Conservation (phyloP, 352 stramenopile species). For the Lagenidium sp. region DNA sequence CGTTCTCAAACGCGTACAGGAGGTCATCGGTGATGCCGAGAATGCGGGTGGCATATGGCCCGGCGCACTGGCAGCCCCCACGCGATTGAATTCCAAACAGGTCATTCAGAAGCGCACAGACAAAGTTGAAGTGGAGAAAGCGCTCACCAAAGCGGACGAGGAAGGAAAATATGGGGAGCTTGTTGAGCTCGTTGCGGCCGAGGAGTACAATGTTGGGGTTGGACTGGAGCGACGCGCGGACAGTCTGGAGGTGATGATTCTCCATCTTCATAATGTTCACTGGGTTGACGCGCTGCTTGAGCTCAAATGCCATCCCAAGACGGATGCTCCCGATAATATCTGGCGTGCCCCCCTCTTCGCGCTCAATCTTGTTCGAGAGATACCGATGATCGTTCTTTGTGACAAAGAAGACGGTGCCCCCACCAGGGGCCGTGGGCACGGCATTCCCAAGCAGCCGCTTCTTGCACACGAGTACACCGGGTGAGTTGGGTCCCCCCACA, state of each 20-base stretch:
- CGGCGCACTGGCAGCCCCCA: slow-evolving; percentile 39
- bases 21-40: slow-evolving; percentile 74
- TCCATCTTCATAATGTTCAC: slow-evolving; percentile 30
- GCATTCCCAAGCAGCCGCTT: slow-evolving; percentile 58
- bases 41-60: slow-evolving; percentile 88
- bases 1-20: slow-evolving; percentile 61
- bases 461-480: slow-evolving; percentile 92
- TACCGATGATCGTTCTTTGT: slow-evolving; percentile 37
- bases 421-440: slow-evolving; percentile 29
- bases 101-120: slow-evolving; percentile 94
- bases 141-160: slow-evolving; percentile 67
- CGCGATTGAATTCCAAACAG: slow-evolving; percentile 95
- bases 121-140: slow-evolving; percentile 96
- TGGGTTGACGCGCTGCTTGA: slow-evolving; percentile 55
- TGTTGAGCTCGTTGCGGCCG: slow-evolving; percentile 27
- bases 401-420: slow-evolving; percentile 35
- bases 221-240: slow-evolving; percentile 17
- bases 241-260: slow-evolving; percentile 11
- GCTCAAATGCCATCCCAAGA: slow-evolving; percentile 79
- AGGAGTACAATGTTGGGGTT: slow-evolving; percentile 76
- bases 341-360: slow-evolving; percentile 94
- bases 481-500: slow-evolving; percentile 84
- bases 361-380: slow-evolving; percentile 86
- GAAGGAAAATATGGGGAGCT: slow-evolving; percentile 91
- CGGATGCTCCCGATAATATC: slow-evolving; percentile 89